phyloP scores from a whole-genome alignment of 495 filamentous ascomycete species.

The Xylaria palmicola region DNA sequence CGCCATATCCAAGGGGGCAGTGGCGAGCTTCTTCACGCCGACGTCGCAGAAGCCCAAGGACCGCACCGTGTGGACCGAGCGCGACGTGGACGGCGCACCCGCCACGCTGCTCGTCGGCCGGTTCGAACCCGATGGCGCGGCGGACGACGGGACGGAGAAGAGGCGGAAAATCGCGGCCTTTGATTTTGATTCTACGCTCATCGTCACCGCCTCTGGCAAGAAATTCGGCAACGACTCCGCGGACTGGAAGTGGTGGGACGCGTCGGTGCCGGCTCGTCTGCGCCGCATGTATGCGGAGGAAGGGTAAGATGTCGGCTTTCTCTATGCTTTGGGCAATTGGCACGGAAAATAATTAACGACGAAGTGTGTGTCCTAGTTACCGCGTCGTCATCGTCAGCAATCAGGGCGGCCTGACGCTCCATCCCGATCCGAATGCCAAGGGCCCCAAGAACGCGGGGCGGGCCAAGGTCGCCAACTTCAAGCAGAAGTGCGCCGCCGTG shows the following conservation, averaged over 20 bases:
- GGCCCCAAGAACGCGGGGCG: conserved; percentile 58
- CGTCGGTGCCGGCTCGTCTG: conserved; percentile 63
- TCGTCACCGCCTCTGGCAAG: conserved; percentile 76
- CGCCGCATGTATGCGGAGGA: conserved; percentile 61
- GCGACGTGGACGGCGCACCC: conserved; percentile 43
- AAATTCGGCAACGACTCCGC: conserved; percentile 63
- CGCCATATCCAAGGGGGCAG: conserved; percentile 67
- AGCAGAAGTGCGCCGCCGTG: conserved; percentile 68
- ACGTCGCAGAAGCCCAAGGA: conserved; percentile 81
- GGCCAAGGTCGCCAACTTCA: conserved; percentile 70
- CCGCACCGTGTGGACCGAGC: conserved; percentile 69
- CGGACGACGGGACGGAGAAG: conserved; percentile 28
- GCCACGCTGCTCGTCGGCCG: conserved; percentile 73
- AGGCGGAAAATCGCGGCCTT: conserved; percentile 78
- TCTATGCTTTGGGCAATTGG: too few species aligned
- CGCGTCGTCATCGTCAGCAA: conserved; percentile 81
- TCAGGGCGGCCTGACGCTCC: conserved; percentile 75
- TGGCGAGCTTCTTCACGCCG: conserved; percentile 88
- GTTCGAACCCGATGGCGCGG: conserved; percentile 50
- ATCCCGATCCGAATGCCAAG: conserved; percentile 63
- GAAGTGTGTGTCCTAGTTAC: conserved; percentile 56
- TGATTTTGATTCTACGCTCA: conserved; percentile 90
- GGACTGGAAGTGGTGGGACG: conserved; percentile 97
- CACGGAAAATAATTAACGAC: too few species aligned
- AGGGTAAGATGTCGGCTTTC: conserved; percentile 53